Conservation (phyloP, 495 filamentous ascomycete genomes). For the Penicillium fimorum region DNA sequence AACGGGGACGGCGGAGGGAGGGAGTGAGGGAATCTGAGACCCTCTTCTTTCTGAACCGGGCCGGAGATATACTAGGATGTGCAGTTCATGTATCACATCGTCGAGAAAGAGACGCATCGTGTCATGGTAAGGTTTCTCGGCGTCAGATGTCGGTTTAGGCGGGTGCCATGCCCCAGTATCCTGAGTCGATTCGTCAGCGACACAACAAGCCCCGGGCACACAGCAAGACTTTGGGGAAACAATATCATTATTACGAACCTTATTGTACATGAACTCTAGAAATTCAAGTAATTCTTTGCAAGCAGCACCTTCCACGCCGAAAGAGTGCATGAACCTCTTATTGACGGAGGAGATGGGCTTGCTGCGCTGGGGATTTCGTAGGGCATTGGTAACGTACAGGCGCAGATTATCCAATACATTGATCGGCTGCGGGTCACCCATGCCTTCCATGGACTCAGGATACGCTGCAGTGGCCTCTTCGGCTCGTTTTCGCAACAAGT, state of each 20-base stretch:
- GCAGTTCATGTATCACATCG: slow-evolving; percentile 54
- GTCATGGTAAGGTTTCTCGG: slow-evolving; percentile 45
- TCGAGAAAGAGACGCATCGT: slow-evolving; percentile 50
- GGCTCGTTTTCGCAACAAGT: slow-evolving; percentile 51
- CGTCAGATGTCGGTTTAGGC: slow-evolving; percentile 39
- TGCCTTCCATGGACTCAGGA: slow-evolving; percentile 57
- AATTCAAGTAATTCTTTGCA: slow-evolving; percentile 62
- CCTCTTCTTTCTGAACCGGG: slow-evolving; percentile 46
- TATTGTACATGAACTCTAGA: slow-evolving; percentile 54
- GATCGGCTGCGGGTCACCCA: slow-evolving; percentile 44
- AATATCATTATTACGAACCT: slow-evolving; percentile 28
- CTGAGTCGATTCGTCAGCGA: slow-evolving; percentile 23
- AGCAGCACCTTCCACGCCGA: slow-evolving; percentile 55
- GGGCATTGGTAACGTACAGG: slow-evolving; percentile 61
- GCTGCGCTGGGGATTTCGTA: slow-evolving; percentile 43
- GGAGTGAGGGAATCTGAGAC: slow-evolving; percentile 30
- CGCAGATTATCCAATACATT: slow-evolving; percentile 56
- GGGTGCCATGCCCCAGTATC: slow-evolving; percentile 45
- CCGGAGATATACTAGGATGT: slow-evolving; percentile 42
- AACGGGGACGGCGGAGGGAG: slow-evolving; percentile 34
- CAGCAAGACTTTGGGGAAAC: background rate
- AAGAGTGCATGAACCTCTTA: slow-evolving; percentile 67
- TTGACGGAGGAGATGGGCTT: slow-evolving; percentile 64
- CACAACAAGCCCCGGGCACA: background rate
- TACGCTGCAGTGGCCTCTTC: slow-evolving; percentile 53